Evolutionary conservation across 2,329 filamentous ascomycete genomes (phyloP).

Genomic region (Graphilbum ipis-grandicollis): DNA sequence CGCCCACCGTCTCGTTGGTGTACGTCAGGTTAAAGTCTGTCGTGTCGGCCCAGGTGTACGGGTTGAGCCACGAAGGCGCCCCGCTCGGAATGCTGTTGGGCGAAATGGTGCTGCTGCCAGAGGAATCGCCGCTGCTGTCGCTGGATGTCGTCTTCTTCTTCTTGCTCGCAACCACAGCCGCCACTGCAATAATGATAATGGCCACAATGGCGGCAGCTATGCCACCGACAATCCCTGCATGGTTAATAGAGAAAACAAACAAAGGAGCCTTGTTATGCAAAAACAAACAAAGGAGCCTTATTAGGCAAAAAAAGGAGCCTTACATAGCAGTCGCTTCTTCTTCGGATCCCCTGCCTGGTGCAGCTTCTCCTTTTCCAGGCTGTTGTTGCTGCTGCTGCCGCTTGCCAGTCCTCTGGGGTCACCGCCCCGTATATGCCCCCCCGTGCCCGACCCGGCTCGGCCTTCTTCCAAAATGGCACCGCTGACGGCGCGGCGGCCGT

Average conservation of each 20-base stretch:
- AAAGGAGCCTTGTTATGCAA: too few species aligned
- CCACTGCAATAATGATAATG: constrained; percentile 48
- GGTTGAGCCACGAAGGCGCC: constrained; percentile 67
- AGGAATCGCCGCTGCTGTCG: constrained; percentile 14
- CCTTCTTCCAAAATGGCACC: constrained; percentile 55
- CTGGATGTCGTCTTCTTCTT: constrained; percentile 24
- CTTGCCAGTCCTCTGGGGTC: too few species aligned
- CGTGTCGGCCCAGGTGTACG: constrained; percentile 83
- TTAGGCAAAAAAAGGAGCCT: too few species aligned
- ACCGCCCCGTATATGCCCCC: constrained; percentile 21
- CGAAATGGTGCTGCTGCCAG: constrained; percentile 32
- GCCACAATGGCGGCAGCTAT: constrained; percentile 39
- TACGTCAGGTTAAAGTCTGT: constrained; percentile 89
- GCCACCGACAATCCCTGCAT: constrained; percentile 32
- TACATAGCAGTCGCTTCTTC: constrained; percentile 44
- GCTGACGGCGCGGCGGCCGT: constrained; percentile 45
- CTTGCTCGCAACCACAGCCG: constrained; percentile 46
- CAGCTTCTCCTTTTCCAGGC: constrained; percentile 32
- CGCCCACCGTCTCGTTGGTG: constrained; percentile 68
- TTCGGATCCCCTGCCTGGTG: constrained; percentile 21
- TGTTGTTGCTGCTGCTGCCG: constrained; percentile 31
- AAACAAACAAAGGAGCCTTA: too few species aligned
- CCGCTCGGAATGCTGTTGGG: constrained; percentile 39
- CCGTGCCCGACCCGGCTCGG: constrained; percentile 10
- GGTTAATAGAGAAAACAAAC: constrained; percentile 12